These are phyloP conservation scores for Mycena rebaudengoi DNA, from an alignment of 768 basidiomycete genomes.

Conservation along the genomic window DNA sequence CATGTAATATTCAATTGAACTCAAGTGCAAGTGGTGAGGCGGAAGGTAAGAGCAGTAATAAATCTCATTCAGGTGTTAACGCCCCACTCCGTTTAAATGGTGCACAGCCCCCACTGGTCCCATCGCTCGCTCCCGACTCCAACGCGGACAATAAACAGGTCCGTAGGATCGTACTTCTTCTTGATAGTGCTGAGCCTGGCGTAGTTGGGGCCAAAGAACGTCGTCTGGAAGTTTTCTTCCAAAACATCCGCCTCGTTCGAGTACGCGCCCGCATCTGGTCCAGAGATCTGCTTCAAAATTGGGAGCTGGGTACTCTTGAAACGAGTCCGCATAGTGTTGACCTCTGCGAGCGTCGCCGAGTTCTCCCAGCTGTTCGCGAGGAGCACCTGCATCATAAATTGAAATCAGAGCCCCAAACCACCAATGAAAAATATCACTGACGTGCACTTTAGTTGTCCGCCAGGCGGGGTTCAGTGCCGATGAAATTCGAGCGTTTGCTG, in stretches of 20 bases:
- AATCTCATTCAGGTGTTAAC: no score
- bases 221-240: slow-evolving; percentile 39
- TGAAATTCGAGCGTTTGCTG: slow-evolving; percentile 40
- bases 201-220: slow-evolving; percentile 45
- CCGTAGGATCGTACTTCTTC: slow-evolving; percentile 38
- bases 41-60: no score
- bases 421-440: slow-evolving; percentile 24
- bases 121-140: slow-evolving; percentile 42
- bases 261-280: slow-evolving; percentile 39
- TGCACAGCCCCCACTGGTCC: no score
- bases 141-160: slow-evolving; percentile 41
- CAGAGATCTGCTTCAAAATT: slow-evolving; percentile 35
- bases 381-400: slow-evolving; percentile 15
- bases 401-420: no score
- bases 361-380: slow-evolving; percentile 25
- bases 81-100: no score
- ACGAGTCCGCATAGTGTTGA: slow-evolving; percentile 23
- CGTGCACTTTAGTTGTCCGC: slow-evolving; percentile 46
- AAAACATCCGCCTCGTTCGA: slow-evolving; percentile 43
- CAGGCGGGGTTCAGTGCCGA: slow-evolving; percentile 44
- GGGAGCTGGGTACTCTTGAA: slow-evolving; percentile 35
- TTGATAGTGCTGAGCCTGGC: slow-evolving; percentile 37
- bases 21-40: no score
- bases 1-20: no score
- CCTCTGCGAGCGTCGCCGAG: slow-evolving; percentile 14